Base-by-base conservation (phyloP, 805 yeast genomes). In the Schizosaccharomyces cryophilus region DNA sequence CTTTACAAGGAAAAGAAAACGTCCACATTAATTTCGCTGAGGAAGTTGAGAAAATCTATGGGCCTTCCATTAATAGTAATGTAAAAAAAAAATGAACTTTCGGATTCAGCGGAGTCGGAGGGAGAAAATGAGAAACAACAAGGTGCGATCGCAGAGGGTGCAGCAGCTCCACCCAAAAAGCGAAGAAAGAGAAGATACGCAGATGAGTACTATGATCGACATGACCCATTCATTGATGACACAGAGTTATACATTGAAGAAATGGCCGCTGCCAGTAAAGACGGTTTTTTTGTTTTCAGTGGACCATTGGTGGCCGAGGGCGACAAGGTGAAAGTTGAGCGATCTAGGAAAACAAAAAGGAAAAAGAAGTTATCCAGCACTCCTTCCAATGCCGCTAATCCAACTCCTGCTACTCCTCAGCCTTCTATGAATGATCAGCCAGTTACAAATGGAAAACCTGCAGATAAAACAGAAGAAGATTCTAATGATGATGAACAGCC, bases 151-250 rank as follows among this genome's bases (percentile, higher is more conserved):
- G 67, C 71, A 51, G 66, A 68, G 61, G 66, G 66, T 54, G 63
- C 66, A 31, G 60, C 35, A 61, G 26, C 9, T 1, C 21, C 26
- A n/a, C 13, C 21, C 26, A 65, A 59, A 59, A 65, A 63, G 48
- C 68, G 62, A 71, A 73, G 65, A 77, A 74, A 67, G 73, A 76
- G 67, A 71, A 74, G 61, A 68, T 87, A 86, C 68, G 65, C 62
- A 38, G 66, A 65, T 24, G 51, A 60, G 13, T 93, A 93, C 35
- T 51, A 51, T 71, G 98, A 93, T 69, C 75, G 80, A 59, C 82
- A 85, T 63, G 99, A 93, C 71, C 98, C 97, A 1, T 93, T 93
- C 68, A 93, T 93, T 62, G 99, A 93, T 72, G 98, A 93, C 71
- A 79, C 87, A 17, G 99, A 93, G 71, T 74, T 88, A 66, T 78